Base-by-base conservation (phyloP, 306 rosid genomes). In the Herpetospermum pedunculosum region DNA sequence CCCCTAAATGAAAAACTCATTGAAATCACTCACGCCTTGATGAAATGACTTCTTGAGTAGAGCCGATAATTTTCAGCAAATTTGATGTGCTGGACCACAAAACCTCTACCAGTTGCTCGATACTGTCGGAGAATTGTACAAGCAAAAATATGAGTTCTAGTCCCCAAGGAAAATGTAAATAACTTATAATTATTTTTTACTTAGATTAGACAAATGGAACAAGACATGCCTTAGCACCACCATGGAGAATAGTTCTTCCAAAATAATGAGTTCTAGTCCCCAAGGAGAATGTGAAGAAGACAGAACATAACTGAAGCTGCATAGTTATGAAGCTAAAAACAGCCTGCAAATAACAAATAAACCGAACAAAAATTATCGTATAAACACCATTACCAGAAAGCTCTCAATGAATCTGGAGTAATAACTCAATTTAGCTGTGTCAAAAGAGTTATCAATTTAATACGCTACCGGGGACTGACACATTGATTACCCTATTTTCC, bases 31-130 rank as follows among this genome's bases (percentile, higher is more conserved):
- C 81, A 94, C 99, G 99, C 99, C 80, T 94, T 91, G 81, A 88
- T 87, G 81, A 91, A 91, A 88, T 94, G 97, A 82, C 99, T 94
- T 81, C 99, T 83, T 14, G 97, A 94, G 81, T 91, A 94, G 48
- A 91, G 90, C 83, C 97, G 84, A 83, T 94, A 94, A 79, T 91
- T 91, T 40, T 94, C 99, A 79, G 99, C 97, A 78, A 94, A 94
- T 88, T 88, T 89, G 75, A 94, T 94, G 87, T 89, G 99, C 15
- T 80, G 92, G 72, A 94, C 97, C 78, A 94, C 97, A 74, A 91
- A 91, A 49, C 99, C 99, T 83, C 99, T 91, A 57, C 99, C 99
- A 78, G 99, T 94, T 80, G 99, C 99, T 32, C 97, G 99, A 80
- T 94, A 94, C 99, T 94, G 81, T 28, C 11, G 79, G n/a, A 32